Evolutionary conservation across 2,329 filamentous ascomycete genomes (phyloP), one percentile per base, ranked within the genome.

Genomic region (Aspergillus caelatus): DNA sequence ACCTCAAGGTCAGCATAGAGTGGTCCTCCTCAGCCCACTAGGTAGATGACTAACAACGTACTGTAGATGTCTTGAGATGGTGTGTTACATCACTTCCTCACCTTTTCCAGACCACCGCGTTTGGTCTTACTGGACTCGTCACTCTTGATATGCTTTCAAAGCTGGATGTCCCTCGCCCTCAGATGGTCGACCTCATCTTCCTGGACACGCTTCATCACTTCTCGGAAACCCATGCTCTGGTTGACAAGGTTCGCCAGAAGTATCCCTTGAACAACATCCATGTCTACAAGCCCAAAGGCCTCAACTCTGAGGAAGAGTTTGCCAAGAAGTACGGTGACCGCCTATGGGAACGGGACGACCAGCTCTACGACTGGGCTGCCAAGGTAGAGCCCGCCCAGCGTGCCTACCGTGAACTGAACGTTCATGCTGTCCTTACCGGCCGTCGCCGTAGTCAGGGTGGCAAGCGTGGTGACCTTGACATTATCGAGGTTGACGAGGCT

Each of bases 381-480:
- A 99, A 99, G 84, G 95, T 99, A 56, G 95, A 99, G 84, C 95
- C 95, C 19, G 92, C 94, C 61, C 90, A 97, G 81, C 89, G 95
- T 65, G 93, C 95, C 8, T 98, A 97, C 80, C 84, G 89, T 21
- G 91, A 96, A 67, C 87, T 98, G 63, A 88, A 91, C 72, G 94
- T 98, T 62, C 90, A 91, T 62, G 95, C 95, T 59, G 92, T 98
- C 58, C 85, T 99, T 68, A 99, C 95, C 53, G 95, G 95, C 59
- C 92, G 95, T 63, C 88, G 95, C 66, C 89, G 92, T 70, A 96
- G 92, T 67, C 95, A 99, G 81, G 95, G 95, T 66, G 94, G 93
- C 67, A 93, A 95, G 82, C 91, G 95, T 64, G 93, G 94, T 67
- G 89, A 91, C 74, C 89, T 99, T 68, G 91, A 93, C 75, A 92